Percentiles rank a stretch among this genome's conserved stretches.
Conservation (phyloP, 441 rosid species). For the Adansonia rubrostipa region DNA sequence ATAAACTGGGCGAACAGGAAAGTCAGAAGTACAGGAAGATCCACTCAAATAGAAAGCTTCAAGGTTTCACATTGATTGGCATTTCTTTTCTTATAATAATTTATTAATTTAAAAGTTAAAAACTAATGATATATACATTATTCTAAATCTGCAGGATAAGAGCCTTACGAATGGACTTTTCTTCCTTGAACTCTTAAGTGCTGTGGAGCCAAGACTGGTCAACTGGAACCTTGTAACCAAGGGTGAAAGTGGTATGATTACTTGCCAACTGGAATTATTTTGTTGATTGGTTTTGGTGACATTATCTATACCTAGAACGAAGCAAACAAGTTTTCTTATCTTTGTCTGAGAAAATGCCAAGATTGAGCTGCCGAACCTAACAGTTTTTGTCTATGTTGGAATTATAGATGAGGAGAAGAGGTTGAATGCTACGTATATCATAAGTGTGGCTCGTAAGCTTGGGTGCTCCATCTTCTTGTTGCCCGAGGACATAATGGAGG, state of each 20-base stretch:
- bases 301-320: neutral
- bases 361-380: neutral
- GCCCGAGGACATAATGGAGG: constrained; percentile 96
- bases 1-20: constrained; percentile 82
- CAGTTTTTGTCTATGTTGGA: constrained; percentile 15
- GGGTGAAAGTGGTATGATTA: constrained; percentile 70
- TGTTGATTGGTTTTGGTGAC: neutral
- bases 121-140: neutral
- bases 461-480: constrained; percentile 95
- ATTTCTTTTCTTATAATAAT: neutral
- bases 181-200: constrained; percentile 90
- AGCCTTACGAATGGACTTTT: constrained; percentile 75
- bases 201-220: constrained; percentile 93
- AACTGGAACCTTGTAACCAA: constrained; percentile 95
- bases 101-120: neutral
- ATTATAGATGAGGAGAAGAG: constrained; percentile 80
- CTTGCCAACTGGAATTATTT: neutral
- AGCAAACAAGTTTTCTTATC: neutral
- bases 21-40: constrained; percentile 69
- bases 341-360: neutral
- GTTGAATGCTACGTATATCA: constrained; percentile 86
- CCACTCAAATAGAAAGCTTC: constrained; percentile 77
- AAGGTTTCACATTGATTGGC: constrained; percentile 51
- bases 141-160: constrained; percentile 64
- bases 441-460: constrained; percentile 88